A percentile compares a stretch with the other conserved stretches of the same genome.
phyloP scores from a whole-genome alignment of 176 grass and related monocot species.

The Otatea glauca region DNA sequence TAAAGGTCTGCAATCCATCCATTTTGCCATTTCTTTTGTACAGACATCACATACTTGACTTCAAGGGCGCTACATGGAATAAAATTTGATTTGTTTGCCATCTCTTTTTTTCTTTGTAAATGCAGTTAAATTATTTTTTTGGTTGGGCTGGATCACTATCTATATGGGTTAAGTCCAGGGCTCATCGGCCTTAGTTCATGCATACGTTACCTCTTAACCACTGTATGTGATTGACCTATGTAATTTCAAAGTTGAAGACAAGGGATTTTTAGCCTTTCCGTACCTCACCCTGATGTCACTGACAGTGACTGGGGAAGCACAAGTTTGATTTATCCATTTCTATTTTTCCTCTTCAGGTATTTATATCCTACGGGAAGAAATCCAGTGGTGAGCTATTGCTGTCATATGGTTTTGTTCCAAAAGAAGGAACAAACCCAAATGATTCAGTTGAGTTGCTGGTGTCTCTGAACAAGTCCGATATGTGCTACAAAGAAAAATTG shows the following conservation, averaged over 20 bases:
- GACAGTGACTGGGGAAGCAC: no score
- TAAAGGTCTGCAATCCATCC: background rate
- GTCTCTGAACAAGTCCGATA: slow-evolving; percentile 79
- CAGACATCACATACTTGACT: slow-evolving; percentile 30
- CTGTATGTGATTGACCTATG: background rate
- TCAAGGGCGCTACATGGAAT: slow-evolving; percentile 12
- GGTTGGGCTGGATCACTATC: slow-evolving; percentile 4
- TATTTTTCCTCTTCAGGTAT: slow-evolving; percentile 62
- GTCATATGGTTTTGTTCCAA: slow-evolving; percentile 98
- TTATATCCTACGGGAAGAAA: slow-evolving; percentile 97
- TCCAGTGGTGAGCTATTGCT: slow-evolving; percentile 94
- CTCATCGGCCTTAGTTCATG: background rate
- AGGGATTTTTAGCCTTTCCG: no score
- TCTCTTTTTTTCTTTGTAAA: slow-evolving; percentile 21
- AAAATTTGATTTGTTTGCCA: background rate
- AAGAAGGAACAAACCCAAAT: slow-evolving; percentile 94
- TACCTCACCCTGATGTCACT: no score
- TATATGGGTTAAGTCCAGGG: background rate
- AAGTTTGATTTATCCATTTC: background rate
- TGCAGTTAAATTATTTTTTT: slow-evolving; percentile 11
- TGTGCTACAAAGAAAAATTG: slow-evolving; percentile 86
- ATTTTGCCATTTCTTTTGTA: slow-evolving; percentile 14
- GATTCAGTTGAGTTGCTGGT: slow-evolving; percentile 87
- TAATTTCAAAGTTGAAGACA: no score
- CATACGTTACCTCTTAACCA: slow-evolving; percentile 12